A percentile compares a stretch with the other conserved stretches of the same genome.
phyloP scores from a whole-genome alignment of 2,329 filamentous ascomycete genomes.

The Xylaria sp. region DNA sequence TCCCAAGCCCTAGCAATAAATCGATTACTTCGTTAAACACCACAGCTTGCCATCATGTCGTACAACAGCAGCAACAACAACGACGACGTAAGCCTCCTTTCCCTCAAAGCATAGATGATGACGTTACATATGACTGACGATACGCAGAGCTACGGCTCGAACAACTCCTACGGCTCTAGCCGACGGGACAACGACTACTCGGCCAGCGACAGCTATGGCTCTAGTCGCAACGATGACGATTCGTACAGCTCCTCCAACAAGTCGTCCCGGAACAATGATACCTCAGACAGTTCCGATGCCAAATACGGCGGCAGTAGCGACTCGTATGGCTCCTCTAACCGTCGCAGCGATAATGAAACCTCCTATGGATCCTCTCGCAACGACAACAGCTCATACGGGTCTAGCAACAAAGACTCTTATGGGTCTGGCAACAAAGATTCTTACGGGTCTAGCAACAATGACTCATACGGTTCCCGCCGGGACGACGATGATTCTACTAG shows the following conservation, averaged over 20 bases:
- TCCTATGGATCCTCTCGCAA: slow-evolving; percentile 27
- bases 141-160: slow-evolving; percentile 32
- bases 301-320: slow-evolving; percentile 27
- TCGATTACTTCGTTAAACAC: neutral
- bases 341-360: slow-evolving; percentile 15
- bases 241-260: slow-evolving; percentile 17
- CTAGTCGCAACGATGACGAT: slow-evolving; percentile 11
- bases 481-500: slow-evolving; percentile 27
- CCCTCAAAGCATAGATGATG: neutral
- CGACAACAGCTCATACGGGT: slow-evolving; percentile 21
- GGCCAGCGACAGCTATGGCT: slow-evolving; percentile 25
- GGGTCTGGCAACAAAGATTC: slow-evolving; percentile 25
- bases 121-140: slow-evolving; percentile 1
- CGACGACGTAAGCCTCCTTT: slow-evolving; percentile 43
- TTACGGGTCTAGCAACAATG: slow-evolving; percentile 17
- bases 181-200: slow-evolving; percentile 17
- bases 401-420: slow-evolving; percentile 16
- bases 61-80: slow-evolving; percentile 46
- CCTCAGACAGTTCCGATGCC: neutral
- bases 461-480: slow-evolving; percentile 16
- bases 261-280: slow-evolving; percentile 20
- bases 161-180: slow-evolving; percentile 28
- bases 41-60: slow-evolving; percentile 46
- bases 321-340: slow-evolving; percentile 30
- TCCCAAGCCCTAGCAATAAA: neutral